These are phyloP conservation scores for Conringia planisiliqua DNA, from an alignment of 345 rosid species.

Conservation along the genomic window DNA sequence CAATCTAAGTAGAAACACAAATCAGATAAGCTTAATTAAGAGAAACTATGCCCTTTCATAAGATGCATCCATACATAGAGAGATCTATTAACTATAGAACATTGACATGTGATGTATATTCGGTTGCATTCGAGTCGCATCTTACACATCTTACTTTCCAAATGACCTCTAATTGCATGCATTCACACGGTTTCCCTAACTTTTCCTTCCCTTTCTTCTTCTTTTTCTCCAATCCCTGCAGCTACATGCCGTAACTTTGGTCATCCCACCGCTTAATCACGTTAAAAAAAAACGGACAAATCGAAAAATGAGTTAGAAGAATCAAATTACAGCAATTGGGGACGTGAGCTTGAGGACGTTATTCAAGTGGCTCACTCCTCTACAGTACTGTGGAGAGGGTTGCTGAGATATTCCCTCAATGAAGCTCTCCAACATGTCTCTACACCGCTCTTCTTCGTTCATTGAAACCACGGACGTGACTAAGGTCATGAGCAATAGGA, in stretches of 20 bases:
- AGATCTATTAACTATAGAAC: background rate
- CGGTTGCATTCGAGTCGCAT: constrained; percentile 1
- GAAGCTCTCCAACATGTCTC: constrained; percentile 16
- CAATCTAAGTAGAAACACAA: background rate
- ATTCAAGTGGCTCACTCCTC: constrained; percentile 27
- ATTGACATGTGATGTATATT: constrained; percentile 5
- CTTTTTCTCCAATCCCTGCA: background rate
- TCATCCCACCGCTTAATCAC: background rate
- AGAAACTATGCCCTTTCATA: background rate
- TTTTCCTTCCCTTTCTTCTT: background rate
- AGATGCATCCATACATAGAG: background rate
- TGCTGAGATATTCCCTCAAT: background rate
- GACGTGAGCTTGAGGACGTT: constrained; percentile 26
- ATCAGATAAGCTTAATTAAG: background rate
- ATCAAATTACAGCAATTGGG: constrained; percentile 4
- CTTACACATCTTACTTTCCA: constrained; percentile 31
- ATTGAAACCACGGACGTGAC: constrained; percentile 15
- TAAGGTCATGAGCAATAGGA: constrained; percentile 20
- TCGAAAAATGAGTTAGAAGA: background rate
- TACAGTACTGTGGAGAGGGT: constrained; percentile 24
- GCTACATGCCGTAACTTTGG: background rate
- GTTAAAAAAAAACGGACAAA: background rate
- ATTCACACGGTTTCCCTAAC: constrained; percentile 15
- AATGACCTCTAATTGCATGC: constrained; percentile 9
- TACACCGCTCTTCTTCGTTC: constrained; percentile 20